Percentiles rank a stretch among this genome's conserved stretches.
Evolutionary conservation across 345 rosid genomes (phyloP).

Genomic region (Atalantia buxifolia): DNA sequence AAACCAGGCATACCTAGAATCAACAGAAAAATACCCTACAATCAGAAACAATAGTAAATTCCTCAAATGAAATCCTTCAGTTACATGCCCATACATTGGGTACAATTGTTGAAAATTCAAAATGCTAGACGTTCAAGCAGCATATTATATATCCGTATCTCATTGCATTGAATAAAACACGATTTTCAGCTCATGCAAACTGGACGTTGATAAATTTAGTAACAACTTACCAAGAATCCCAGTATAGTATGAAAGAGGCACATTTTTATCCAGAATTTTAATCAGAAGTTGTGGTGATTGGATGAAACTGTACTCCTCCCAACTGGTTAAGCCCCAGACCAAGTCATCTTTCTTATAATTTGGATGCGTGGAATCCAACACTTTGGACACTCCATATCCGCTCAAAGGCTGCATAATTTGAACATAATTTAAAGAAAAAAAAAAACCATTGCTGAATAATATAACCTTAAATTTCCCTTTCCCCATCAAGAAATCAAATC

Average conservation of each 20-base stretch:
- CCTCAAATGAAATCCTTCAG: not conserved
- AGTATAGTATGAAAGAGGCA: conserved; percentile 59
- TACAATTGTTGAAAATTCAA: not conserved
- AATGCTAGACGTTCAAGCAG: not conserved
- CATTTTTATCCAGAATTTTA: conserved; percentile 44
- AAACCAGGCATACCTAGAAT: conserved; percentile 52
- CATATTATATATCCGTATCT: not conserved
- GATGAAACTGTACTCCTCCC: conserved; percentile 64
- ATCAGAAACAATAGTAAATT: not conserved
- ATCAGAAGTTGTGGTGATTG: conserved; percentile 19
- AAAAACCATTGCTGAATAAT: not conserved
- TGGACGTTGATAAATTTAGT: not conserved
- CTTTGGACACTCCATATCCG: conserved; percentile 59
- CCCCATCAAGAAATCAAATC: too few relatives aligned
- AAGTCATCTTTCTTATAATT: conserved; percentile 51
- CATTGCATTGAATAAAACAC: not conserved
- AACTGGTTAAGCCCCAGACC: conserved; percentile 51
- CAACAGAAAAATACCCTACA: too few relatives aligned
- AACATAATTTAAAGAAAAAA: not conserved
- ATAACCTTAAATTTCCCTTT: too few relatives aligned
- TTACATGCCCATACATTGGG: not conserved
- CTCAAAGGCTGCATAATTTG: conserved; percentile 36
- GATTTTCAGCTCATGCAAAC: not conserved
- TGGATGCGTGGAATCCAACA: conserved; percentile 54
- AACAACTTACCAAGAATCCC: conserved; percentile 56